Evolutionary conservation across 2,329 filamentous ascomycete genomes (phyloP).

Genomic region (Neocucurbitaria cava): DNA sequence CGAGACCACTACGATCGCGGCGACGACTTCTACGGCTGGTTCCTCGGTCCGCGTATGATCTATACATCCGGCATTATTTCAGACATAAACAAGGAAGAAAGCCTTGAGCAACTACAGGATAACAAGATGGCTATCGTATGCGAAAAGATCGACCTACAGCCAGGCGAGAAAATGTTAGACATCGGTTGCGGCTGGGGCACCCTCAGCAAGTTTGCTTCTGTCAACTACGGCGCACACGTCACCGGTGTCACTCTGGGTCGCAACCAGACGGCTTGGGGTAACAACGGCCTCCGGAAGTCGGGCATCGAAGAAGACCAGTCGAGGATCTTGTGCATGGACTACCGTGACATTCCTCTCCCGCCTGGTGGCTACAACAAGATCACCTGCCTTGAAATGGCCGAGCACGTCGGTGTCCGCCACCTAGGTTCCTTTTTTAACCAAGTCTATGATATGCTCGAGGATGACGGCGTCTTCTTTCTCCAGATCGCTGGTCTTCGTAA

Average conservation of each 20-base stretch:
- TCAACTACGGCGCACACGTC: constrained; percentile 85
- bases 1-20: constrained; percentile 97
- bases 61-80: constrained; percentile 96
- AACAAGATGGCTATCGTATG: constrained; percentile 96
- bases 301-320: constrained; percentile 88
- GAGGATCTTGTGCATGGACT: constrained; percentile 93
- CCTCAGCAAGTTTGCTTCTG: constrained; percentile 88
- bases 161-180: constrained; percentile 84
- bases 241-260: constrained; percentile 93
- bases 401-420: constrained; percentile 95
- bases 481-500: constrained; percentile 95
- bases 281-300: constrained; percentile 81
- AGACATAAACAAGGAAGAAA: constrained; percentile 85
- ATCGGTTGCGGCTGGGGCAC: constrained; percentile 99
- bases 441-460: constrained; percentile 93
- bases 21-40: constrained; percentile 98
- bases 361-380: constrained; percentile 89
- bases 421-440: constrained; percentile 82
- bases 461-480: constrained; percentile 94
- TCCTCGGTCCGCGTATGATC: constrained; percentile 97
- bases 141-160: constrained; percentile 88
- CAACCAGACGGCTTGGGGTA: constrained; percentile 98
- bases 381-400: constrained; percentile 97
- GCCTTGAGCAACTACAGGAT: constrained; percentile 93
- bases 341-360: constrained; percentile 88